Base-by-base conservation (phyloP, 1,284 basidiomycete species). In the Anthracocystis walkeri region DNA sequence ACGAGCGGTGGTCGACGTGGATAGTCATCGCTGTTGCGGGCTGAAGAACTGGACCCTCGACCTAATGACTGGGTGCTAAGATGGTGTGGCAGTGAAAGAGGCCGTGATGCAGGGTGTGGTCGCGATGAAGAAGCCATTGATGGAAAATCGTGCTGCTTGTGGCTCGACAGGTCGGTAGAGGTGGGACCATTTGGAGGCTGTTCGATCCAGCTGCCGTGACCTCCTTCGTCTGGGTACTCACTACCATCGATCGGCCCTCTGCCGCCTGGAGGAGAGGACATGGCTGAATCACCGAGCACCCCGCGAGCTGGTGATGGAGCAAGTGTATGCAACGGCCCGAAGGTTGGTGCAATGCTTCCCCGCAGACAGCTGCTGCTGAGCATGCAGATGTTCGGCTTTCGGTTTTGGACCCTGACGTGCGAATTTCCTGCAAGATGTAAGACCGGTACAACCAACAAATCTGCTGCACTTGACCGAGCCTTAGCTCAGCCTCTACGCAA, bases 151-250 rank as follows among this genome's bases (percentile, higher is more conserved):
- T 38, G 27, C 11, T 46, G 20, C 27, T 27, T 53, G 14, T 25
- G 20, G 1, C 29, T 48, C 12, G 53, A 33, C n/a, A 20, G 3
- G 16, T 38, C 25, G 27, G 20, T 21, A 1, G 35, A 14, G 16
- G 35, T 16, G 35, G 55, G 10, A 11, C 18, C 12, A 8, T 7
- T 31, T 0, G 54, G 40, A 16, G 58, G 54, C 29, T 58, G 54
- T 8, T 65, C 62, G 35, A 62, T 63, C 69, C 63, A 63, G 56
- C 63, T 72, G 31, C 25, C n/a, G 52, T 69, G 72, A 1, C 66
- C 66, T n/a, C 72, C 65, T 21, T 74, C 62, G 23, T 60, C 56
- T 4, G 52, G 40, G 5, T 40, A 58, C 1, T 29, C 48, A n/a
- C 11, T 27, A 3, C 33, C 33, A 16, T 61, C 57, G 25, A 35